Base-by-base conservation (phyloP, 345 rosid genomes). In the Boechera divaricarpa region DNA sequence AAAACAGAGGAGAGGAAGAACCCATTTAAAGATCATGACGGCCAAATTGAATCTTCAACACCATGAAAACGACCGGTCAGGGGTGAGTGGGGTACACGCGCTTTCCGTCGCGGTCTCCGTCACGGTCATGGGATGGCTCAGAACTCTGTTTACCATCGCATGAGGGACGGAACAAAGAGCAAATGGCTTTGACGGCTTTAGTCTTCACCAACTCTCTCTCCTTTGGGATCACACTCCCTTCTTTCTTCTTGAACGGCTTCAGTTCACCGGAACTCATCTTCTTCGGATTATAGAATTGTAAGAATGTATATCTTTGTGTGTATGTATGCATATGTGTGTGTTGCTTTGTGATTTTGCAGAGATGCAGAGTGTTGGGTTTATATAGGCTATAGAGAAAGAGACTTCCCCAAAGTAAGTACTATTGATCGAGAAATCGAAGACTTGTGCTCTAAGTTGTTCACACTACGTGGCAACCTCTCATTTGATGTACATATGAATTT, bases 141-240 rank as follows among this genome's bases (percentile, higher is more conserved):
- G 63, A 52, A 15, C n/a, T 18, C 29, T 3, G 70, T 42, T 51
- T 66, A 10, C 31, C 36, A 58, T 38, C 77, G 64, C 12, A 61
- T 67, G 52, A 51, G 61, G 16, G 59, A 48, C n/a, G 13, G 41
- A 80, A 24, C 66, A 60, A 7, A 45, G 63, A 74, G 45, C 49
- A 32, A 9, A 82, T 1, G 35, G 9, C 45, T 57, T 82, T 79
- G 62, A 49, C 39, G 77, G 55, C 67, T 86, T 71, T 83, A 18
- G 81, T 77, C 84, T 85, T 83, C 73, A 87, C 88, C 54, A 75
- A 55, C 63, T 71, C 82, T 73, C 80, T 83, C 80, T 74, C 68
- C 67, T 58, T 54, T 0, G 85, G 86, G 31, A 83, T 4, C 69
- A 82, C 85, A 57, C 81, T 82, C 18, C 86, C 87, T 47, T 79